Percentiles rank a stretch among this genome's conserved stretches.
These are phyloP conservation scores for Trichaptum fuscoviolaceum DNA, from an alignment of 768 basidiomycete genomes.

Conservation along the genomic window DNA sequence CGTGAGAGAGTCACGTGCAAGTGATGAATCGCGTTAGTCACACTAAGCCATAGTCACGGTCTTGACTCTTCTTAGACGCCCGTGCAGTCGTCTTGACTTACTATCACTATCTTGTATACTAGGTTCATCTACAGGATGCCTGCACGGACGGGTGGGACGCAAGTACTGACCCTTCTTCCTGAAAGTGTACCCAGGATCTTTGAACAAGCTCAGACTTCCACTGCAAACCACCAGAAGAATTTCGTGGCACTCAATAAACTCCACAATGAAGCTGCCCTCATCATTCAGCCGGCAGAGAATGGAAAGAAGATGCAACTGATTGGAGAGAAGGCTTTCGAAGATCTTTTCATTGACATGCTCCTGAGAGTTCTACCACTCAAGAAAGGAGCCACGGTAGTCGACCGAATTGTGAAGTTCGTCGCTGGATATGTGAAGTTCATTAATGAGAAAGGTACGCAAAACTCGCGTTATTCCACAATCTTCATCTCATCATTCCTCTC, in stretches of 20 bases:
- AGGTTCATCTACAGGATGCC: constrained; percentile 10
- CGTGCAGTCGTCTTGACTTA: no score
- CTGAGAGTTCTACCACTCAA: constrained; percentile 62
- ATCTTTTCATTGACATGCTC: constrained; percentile 55
- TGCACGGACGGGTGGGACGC: constrained; percentile 1
- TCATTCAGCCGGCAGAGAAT: constrained; percentile 43
- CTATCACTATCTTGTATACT: not conserved
- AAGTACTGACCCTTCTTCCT: constrained; percentile 13
- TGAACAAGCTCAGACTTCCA: constrained; percentile 67
- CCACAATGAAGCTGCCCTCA: constrained; percentile 56
- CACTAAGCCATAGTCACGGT: no score
- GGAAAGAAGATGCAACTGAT: constrained; percentile 49
- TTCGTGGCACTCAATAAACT: constrained; percentile 76
- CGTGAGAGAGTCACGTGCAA: not conserved
- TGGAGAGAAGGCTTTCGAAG: constrained; percentile 77
- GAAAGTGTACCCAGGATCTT: constrained; percentile 59
- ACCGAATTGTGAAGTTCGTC: constrained; percentile 77
- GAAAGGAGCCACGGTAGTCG: constrained; percentile 73
- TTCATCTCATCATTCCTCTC: not conserved
- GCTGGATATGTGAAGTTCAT: constrained; percentile 72
- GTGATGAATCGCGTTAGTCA: not conserved
- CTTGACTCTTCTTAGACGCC: no score
- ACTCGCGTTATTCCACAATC: not conserved
- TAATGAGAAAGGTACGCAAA: constrained; percentile 63
- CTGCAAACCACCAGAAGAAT: constrained; percentile 88